Conservation (phyloP, 2,329 filamentous ascomycete genomes). For the Epichloe hybrida region DNA sequence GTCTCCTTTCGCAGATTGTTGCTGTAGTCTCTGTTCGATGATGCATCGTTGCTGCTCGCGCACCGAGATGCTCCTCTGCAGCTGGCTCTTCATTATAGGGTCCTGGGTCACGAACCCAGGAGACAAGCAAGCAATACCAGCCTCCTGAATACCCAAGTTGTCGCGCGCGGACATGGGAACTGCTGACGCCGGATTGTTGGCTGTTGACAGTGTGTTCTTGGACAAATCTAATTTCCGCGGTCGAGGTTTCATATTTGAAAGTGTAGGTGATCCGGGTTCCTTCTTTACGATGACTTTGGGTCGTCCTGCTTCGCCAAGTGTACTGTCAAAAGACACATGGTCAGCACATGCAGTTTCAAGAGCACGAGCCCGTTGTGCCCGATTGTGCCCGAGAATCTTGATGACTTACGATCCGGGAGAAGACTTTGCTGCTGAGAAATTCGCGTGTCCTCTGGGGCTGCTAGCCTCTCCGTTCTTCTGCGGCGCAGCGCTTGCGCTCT, state of each 20-base stretch:
- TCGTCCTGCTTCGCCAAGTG: conserved; percentile 31
- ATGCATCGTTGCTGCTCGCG: conserved; percentile 89
- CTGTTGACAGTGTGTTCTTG: conserved; percentile 39
- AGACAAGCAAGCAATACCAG: conserved; percentile 86
- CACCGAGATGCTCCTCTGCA: conserved; percentile 87
- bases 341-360: conserved; percentile 2
- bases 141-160: conserved; percentile 72
- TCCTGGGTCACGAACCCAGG: conserved; percentile 94
- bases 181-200: conserved; percentile 44
- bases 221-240: conserved; percentile 57
- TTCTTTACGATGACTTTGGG: conserved; percentile 94
- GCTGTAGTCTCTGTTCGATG: conserved; percentile 82
- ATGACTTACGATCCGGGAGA: conserved; percentile 48
- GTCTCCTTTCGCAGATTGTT: conserved; percentile 70
- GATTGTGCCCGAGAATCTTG: background rate
- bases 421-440: conserved; percentile 31
- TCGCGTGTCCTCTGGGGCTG: conserved; percentile 33
- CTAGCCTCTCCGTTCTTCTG: conserved; percentile 38
- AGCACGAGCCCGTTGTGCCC: background rate
- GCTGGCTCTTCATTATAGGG: conserved; percentile 88
- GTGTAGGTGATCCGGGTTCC: conserved; percentile 77
- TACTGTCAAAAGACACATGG: conserved; percentile 10
- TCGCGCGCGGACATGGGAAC: conserved; percentile 71
- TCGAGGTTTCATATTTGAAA: conserved; percentile 58
- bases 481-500: conserved; percentile 26